Base-by-base conservation (phyloP, 768 basidiomycete genomes). In the Termitomyces sp. region DNA sequence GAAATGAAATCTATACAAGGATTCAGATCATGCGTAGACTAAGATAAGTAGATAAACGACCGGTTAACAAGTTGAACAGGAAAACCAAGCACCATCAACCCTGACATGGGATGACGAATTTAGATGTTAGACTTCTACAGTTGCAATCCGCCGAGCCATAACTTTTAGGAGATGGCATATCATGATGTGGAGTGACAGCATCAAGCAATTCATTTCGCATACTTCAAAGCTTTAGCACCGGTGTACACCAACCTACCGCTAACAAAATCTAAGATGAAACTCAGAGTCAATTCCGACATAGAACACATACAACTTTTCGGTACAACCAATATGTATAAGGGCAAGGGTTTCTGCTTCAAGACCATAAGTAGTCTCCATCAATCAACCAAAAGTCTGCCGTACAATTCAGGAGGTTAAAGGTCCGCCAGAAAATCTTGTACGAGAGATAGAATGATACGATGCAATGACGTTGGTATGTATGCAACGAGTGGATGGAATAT, bases 51-150 rank as follows among this genome's bases (percentile, higher is more conserved):
- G 11, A 12, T 41, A 8, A 40, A 40, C n/a, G 8, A 17, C 45
- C 27, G 11, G n/a, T 45, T 27, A 8, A 37, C 11, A 25, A n/a
- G 25, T 21, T 48, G 8, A 9, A 17, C 25, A 21, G 19, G 17
- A 12, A 17, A 19, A 29, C 3, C 21, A 14, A 27, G n/a, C 8
- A 8, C 53, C 27, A n/a, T 49, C 27, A 38, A 59, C 59, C 58
- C 54, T 53, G 59, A 53, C 31, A 56, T 56, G 50, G 59, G 51
- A 59, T 56, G 32, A 42, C 10, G 10, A 31, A 42, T 50, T 31
- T 35, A 46, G 29, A 45, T 11, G 11, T 40, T 17, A 29, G 5
- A 21, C 41, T 42, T 43, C 12, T 9, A 43, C 12, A n/a, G 23
- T n/a, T n/a, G n/a, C n/a, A n/a, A n/a, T n/a, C n/a, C n/a, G n/a